Evolutionary conservation across 345 rosid genomes (phyloP).

Genomic region (Lepidium africanum): DNA sequence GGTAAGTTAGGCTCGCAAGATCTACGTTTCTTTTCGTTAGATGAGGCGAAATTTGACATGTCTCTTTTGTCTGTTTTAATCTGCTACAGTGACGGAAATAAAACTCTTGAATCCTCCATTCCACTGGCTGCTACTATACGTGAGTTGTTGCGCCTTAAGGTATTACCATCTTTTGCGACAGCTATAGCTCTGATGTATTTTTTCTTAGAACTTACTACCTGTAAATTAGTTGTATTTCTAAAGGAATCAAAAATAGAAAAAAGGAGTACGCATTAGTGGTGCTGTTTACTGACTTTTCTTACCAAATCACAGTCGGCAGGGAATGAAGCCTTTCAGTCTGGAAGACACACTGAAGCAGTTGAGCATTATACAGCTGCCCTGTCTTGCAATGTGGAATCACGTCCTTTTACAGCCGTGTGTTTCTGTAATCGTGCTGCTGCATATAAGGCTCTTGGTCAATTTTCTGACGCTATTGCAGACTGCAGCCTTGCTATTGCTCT

Average conservation of each 20-base stretch:
- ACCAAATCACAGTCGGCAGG: conserved; percentile 58
- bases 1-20: conserved; percentile 33
- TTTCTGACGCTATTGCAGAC: conserved; percentile 87
- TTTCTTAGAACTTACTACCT: background rate
- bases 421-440: conserved; percentile 98
- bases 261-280: background rate
- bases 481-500: conserved; percentile 97
- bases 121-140: conserved; percentile 56
- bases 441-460: conserved; percentile 69
- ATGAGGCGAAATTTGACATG: conserved; percentile 4
- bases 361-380: conserved; percentile 85
- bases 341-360: conserved; percentile 80
- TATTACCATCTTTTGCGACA: conserved; percentile 19
- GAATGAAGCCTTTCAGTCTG: conserved; percentile 90
- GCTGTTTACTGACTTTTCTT: background rate
- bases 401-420: conserved; percentile 89
- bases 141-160: conserved; percentile 77
- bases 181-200: conserved; percentile 6
- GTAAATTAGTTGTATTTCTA: background rate
- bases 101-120: conserved; percentile 44
- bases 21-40: background rate
- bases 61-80: conserved; percentile 4
- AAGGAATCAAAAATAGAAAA: background rate
- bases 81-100: conserved; percentile 34
- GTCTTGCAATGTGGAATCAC: conserved; percentile 71